Base-by-base conservation (phyloP, 805 yeast genomes). In the Candida michaelii region DNA sequence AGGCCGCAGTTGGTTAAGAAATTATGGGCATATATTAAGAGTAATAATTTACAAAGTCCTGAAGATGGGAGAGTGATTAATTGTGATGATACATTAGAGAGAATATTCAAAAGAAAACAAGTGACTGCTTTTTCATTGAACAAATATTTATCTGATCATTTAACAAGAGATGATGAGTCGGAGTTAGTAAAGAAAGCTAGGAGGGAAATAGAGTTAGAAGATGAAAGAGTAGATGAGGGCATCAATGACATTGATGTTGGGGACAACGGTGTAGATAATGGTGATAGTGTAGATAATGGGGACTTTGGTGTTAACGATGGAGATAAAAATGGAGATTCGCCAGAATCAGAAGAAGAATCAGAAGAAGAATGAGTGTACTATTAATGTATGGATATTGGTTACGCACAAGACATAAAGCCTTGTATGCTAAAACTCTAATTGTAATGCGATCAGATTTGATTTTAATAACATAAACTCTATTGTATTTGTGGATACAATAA, bases 1-100 rank as follows among this genome's bases (percentile, higher is more conserved):
- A 65, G 95, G 50, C 81, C 91, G 0, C 83, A 83, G 55, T 81
- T 84, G 13, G 89, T 85, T 8, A 83, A 83, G 47, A 61, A 61
- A 35, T 58, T 85, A 4, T 86, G 95, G 95, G 74, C 69, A 11
- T 79, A 88, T 59, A 84, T 88, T 43, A 82, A 80, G 52, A 75
- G 59, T 9, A 56, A 83, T 45, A 59, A 76, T 21, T 60, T 87
- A 23, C 95, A 86, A 56, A 79, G 84, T 48, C 85, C 89, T 1
- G 53, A 66, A 1, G 86, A 87, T 59, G 73, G 74, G 48, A 68
- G 91, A 40, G 80, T 79, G 43, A 81, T 87, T 5, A 13, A 77
- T 3, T 83, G 88, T 54, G 89, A 83, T 52, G 84, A 72, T 0
- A 71, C 62, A 43, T 59, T 85, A 64, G 63, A 61, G 40, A 72